A percentile compares a stretch with the other conserved stretches of the same genome.
These are phyloP conservation scores for Chimonanthus salicifolius DNA, from an alignment of 164 flowering plant species.

Conservation along the genomic window DNA sequence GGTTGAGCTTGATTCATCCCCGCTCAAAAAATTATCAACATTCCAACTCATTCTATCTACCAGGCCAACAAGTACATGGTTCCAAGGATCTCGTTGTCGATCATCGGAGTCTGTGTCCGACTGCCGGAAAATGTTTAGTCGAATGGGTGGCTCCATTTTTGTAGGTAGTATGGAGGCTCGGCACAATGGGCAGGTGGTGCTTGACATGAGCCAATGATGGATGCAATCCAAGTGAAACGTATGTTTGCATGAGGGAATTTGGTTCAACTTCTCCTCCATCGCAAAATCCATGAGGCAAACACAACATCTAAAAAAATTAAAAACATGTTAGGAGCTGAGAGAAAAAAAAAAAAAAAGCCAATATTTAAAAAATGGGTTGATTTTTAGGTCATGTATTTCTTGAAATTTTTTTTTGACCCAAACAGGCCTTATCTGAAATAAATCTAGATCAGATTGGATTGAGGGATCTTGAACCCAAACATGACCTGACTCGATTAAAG, in stretches of 20 bases:
- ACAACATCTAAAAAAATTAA: conserved; percentile 51
- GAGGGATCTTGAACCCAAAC: no score
- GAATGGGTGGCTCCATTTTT: neutral
- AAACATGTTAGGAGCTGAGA: neutral
- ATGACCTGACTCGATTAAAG: no score
- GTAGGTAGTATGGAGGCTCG: conserved; percentile 28
- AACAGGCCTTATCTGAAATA: no score
- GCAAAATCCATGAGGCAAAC: conserved; percentile 87
- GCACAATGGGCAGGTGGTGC: conserved; percentile 83
- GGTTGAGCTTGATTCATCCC: neutral
- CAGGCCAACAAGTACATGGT: neutral
- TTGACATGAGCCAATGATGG: conserved; percentile 59
- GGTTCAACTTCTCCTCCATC: conserved; percentile 60
- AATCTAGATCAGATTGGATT: no score
- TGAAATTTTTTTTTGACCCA: no score
- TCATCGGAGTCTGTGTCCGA: neutral
- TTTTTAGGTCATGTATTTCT: no score
- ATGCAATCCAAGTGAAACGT: conserved; percentile 76
- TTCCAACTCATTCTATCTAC: neutral
- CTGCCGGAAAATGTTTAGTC: neutral
- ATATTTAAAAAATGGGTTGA: no score
- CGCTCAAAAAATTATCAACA: neutral
- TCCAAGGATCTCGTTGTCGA: neutral
- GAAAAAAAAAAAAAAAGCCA: no score
- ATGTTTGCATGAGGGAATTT: conserved; percentile 67